These are phyloP conservation scores for Flaveria ramosissima DNA, from an alignment of 129 eudicot species.

Conservation along the genomic window DNA sequence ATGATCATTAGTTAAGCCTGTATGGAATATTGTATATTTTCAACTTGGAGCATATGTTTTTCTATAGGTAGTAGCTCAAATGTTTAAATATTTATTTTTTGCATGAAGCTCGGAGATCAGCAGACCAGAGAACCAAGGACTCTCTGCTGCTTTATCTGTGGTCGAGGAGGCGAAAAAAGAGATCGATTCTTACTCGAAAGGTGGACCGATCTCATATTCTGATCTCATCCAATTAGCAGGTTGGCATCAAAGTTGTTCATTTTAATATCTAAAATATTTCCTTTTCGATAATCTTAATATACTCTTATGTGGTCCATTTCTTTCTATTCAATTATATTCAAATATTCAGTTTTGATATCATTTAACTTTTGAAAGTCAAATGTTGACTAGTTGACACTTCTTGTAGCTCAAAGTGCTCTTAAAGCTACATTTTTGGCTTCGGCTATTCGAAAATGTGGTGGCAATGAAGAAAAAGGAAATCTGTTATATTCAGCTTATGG, in stretches of 20 bases:
- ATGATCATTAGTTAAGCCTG: neutral
- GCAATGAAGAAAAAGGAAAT: constrained; percentile 88
- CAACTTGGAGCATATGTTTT: neutral
- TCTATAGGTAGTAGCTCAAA: neutral
- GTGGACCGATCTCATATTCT: constrained; percentile 90
- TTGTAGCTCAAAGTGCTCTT: constrained; percentile 86
- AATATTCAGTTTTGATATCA: constrained; percentile 14
- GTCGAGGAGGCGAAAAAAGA: constrained; percentile 89
- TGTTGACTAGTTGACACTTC: constrained; percentile 15
- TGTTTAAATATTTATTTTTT: constrained; percentile 35
- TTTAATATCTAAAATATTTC: constrained; percentile 1
- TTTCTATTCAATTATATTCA: too few relatives aligned
- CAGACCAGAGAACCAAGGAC: constrained; percentile 91
- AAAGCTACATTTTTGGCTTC: constrained; percentile 86
- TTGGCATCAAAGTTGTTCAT: constrained; percentile 24
- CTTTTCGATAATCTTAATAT: neutral
- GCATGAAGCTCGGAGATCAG: constrained; percentile 88
- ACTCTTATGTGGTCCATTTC: neutral
- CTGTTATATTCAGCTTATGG: constrained; percentile 32
- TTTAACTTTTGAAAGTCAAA: constrained; percentile 23
- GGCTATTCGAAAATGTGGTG: constrained; percentile 96
- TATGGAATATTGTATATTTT: neutral
- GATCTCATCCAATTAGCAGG: constrained; percentile 97
- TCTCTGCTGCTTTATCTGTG: constrained; percentile 65
- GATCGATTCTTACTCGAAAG: constrained; percentile 92